These are phyloP conservation scores for Backusella liffmaniae DNA, from an alignment of 192 early-diverging fungal species.

Conservation along the genomic window DNA sequence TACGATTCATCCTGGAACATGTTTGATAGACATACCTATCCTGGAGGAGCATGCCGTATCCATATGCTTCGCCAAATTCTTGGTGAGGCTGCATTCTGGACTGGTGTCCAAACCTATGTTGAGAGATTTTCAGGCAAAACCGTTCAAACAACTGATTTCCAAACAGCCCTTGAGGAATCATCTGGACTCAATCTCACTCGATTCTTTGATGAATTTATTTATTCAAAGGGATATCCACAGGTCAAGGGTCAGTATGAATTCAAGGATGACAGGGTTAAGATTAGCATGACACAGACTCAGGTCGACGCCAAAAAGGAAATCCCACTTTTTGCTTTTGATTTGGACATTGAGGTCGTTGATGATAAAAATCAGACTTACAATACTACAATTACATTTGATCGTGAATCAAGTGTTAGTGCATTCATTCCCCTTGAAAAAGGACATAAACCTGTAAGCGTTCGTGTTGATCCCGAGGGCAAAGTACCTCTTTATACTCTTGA, in stretches of 20 bases:
- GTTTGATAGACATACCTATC: conserved; percentile 55
- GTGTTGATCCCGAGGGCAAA: conserved; percentile 48
- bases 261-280: conserved; percentile 57
- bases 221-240: conserved; percentile 58
- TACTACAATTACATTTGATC: conserved; percentile 19
- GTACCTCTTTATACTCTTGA: conserved; percentile 40
- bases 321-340: conserved; percentile 42
- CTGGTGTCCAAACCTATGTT: conserved; percentile 45
- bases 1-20: conserved; percentile 51
- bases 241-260: conserved; percentile 53
- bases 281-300: conserved; percentile 53
- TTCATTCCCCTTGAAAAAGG: conserved; percentile 28
- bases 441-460: conserved; percentile 32
- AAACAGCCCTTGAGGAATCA: conserved; percentile 46
- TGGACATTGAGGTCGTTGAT: conserved; percentile 46
- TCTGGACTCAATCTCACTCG: conserved; percentile 56
- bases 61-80: conserved; percentile 52
- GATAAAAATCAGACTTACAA: conserved; percentile 11
- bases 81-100: conserved; percentile 50
- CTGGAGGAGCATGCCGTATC: conserved; percentile 49
- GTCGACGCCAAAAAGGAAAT: conserved; percentile 30
- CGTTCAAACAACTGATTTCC: conserved; percentile 56
- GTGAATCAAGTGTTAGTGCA: conserved; percentile 26
- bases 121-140: conserved; percentile 34
- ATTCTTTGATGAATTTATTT: conserved; percentile 72